Conservation (phyloP, 805 yeast genomes). For the Metschnikowia proteae region DNA sequence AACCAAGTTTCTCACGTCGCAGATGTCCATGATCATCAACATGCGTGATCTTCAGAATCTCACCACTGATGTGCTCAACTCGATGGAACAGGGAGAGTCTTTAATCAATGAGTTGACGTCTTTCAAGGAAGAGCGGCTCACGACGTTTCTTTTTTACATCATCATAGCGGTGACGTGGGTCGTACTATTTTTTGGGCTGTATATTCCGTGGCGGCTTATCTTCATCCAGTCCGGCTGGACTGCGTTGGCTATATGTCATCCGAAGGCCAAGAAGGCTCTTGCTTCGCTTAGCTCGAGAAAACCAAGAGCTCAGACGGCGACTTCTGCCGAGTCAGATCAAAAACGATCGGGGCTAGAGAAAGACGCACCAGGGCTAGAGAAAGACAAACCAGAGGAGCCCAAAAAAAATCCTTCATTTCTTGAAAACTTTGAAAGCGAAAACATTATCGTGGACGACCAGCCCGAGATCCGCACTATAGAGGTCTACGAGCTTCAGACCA, state of each 20-base stretch:
- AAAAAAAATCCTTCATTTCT: slow-evolving; percentile 6
- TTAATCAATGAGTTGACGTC: slow-evolving; percentile 62
- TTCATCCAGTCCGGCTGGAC: slow-evolving; percentile 61
- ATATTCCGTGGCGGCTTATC: slow-evolving; percentile 61
- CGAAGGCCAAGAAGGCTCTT: slow-evolving; percentile 41
- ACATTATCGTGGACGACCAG: slow-evolving; percentile 66
- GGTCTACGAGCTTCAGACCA: slow-evolving; percentile 69
- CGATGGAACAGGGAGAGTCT: slow-evolving; percentile 49
- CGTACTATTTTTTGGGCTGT: slow-evolving; percentile 43
- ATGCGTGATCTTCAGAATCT: slow-evolving; percentile 72
- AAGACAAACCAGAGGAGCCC: background rate
- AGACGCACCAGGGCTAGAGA: slow-evolving; percentile 17
- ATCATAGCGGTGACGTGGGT: slow-evolving; percentile 30
- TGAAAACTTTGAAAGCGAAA: slow-evolving; percentile 37
- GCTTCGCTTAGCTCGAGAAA: slow-evolving; percentile 19
- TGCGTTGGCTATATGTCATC: slow-evolving; percentile 53
- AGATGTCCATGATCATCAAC: slow-evolving; percentile 50
- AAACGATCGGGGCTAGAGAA: slow-evolving; percentile 21
- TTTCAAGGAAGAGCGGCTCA: slow-evolving; percentile 62
- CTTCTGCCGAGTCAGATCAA: slow-evolving; percentile 5
- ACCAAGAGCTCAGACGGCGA: slow-evolving; percentile 25
- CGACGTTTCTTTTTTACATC: slow-evolving; percentile 55
- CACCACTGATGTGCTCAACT: slow-evolving; percentile 50
- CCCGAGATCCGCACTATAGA: slow-evolving; percentile 65
- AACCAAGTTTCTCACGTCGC: slow-evolving; percentile 25